These are phyloP conservation scores for Naganishia sp. DNA, from an alignment of 1,284 basidiomycete species.

Conservation along the genomic window DNA sequence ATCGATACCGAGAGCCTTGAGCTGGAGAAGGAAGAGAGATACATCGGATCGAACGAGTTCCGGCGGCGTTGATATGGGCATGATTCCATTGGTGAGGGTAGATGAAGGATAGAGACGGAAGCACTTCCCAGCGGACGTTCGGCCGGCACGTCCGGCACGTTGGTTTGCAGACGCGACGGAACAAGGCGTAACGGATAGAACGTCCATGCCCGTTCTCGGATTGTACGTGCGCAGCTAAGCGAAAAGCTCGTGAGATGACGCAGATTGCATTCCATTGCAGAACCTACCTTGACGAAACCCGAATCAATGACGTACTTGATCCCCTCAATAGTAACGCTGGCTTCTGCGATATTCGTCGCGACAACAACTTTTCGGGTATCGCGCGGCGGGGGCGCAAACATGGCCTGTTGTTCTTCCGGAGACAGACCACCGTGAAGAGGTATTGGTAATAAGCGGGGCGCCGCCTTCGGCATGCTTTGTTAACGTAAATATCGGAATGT, in stretches of 20 bases:
- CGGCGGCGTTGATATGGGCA: constrained; percentile 70
- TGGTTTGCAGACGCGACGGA: constrained; percentile 83
- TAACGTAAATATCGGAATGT: not conserved
- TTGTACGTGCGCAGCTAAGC: constrained; percentile 78
- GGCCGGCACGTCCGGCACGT: constrained; percentile 84
- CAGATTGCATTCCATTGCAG: not conserved
- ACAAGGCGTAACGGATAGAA: constrained; percentile 74
- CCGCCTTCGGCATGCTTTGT: constrained; percentile 66
- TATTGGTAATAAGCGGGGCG: constrained; percentile 65
- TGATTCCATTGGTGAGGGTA: constrained; percentile 55
- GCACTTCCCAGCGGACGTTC: constrained; percentile 86
- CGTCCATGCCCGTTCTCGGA: constrained; percentile 75
- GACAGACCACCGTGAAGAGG: constrained; percentile 87
- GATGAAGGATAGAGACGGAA: constrained; percentile 84
- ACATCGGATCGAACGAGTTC: constrained; percentile 89
- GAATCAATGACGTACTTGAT: constrained; percentile 93
- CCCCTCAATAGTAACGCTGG: constrained; percentile 94
- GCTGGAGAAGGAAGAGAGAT: constrained; percentile 81
- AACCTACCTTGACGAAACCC: constrained; percentile 85
- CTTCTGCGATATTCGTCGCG: constrained; percentile 95
- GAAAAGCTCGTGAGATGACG: not conserved
- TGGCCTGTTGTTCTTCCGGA: constrained; percentile 77
- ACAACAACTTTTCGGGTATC: constrained; percentile 86
- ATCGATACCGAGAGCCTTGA: constrained; percentile 91
- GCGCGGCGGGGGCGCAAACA: constrained; percentile 74